A percentile compares a stretch with the other conserved stretches of the same genome.
These are phyloP conservation scores for Trifolium fragiferum DNA, from an alignment of 306 rosid genomes.

Conservation along the genomic window DNA sequence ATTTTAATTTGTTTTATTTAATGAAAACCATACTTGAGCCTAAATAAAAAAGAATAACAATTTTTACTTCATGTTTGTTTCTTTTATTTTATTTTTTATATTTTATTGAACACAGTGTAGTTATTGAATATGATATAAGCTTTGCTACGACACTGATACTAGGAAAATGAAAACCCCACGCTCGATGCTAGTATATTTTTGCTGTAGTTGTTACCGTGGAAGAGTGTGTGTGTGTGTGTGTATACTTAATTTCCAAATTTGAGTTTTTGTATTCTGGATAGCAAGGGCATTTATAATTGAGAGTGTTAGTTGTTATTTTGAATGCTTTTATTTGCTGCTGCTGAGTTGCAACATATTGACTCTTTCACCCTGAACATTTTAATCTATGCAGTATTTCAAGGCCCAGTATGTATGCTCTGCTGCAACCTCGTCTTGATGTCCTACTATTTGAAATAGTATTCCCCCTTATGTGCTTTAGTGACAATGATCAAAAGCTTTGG, in stretches of 20 bases:
- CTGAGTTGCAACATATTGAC: conserved; percentile 7
- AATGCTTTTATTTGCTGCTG: conserved; percentile 24
- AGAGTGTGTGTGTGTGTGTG: not conserved
- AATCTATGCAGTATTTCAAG: conserved; percentile 77
- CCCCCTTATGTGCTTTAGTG: conserved; percentile 95
- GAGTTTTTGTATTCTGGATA: conserved; percentile 12
- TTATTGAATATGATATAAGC: too few relatives aligned
- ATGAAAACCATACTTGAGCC: too few relatives aligned
- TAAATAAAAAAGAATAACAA: too few relatives aligned
- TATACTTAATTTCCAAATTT: conserved; percentile 12
- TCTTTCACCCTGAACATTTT: conserved; percentile 12
- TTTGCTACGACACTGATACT: not conserved
- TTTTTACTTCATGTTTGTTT: not conserved
- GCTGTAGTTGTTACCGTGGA: not conserved
- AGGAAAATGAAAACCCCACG: conserved; percentile 4
- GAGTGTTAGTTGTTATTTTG: conserved; percentile 14
- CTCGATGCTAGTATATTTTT: conserved; percentile 1
- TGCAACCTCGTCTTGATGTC: conserved; percentile 85
- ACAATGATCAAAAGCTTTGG: conserved; percentile 92
- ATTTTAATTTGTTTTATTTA: too few relatives aligned
- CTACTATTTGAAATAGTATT: conserved; percentile 94
- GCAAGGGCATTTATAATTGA: not conserved
- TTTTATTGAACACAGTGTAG: too few relatives aligned
- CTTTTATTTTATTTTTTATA: not conserved
- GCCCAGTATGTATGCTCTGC: conserved; percentile 77